Base-by-base conservation (phyloP, 108 stramenopile species). In the Cylindrotheca fusiformis region DNA sequence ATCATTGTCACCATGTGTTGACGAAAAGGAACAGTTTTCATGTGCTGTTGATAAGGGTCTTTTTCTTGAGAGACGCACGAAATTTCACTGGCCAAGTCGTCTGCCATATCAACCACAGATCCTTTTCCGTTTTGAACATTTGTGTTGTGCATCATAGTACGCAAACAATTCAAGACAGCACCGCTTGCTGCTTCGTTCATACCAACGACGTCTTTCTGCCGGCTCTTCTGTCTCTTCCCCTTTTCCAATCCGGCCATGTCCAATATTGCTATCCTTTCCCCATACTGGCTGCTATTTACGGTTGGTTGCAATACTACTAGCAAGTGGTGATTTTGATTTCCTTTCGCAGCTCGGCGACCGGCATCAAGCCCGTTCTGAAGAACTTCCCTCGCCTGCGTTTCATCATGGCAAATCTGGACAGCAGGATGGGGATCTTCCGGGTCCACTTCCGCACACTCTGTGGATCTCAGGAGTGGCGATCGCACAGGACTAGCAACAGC, bases 211-310 rank as follows among this genome's bases (percentile, higher is more conserved):
- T 77, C 72, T 29, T 65, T 72, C 2, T 28, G 54, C 30, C 73
- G 52, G 21, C 27, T 55, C 10, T 22, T 18, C 25, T 19, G 23
- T 20, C 59, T 65, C 21, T 52, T 52, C 1, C 47, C 47, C 8
- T 67, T 60, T 63, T 78, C 81, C 4, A 69, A 52, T 2, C 81
- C 74, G 14, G 76, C 81, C 81, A 83, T 78, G 20, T 83, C 81
- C 18, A 83, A 49, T 1, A 83, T 29, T 0, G 60, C 70, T 41
- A 83, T 69, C 19, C 44, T 74, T 10, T 76, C 81, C 23, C 81
- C 81, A 32, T 30, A 36, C 26, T 60, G 32, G 0, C 17, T 52
- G 2, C 62, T 65, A 27, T 75, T 63, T n/a, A 69, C 23, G 1
- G 74, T 49, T 19, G 80, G 80, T 49, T 76, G 71, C 12, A 81